Evolutionary conservation across 2,329 filamentous ascomycete species (phyloP).

Genomic region (Colletotrichum tofieldiae): DNA sequence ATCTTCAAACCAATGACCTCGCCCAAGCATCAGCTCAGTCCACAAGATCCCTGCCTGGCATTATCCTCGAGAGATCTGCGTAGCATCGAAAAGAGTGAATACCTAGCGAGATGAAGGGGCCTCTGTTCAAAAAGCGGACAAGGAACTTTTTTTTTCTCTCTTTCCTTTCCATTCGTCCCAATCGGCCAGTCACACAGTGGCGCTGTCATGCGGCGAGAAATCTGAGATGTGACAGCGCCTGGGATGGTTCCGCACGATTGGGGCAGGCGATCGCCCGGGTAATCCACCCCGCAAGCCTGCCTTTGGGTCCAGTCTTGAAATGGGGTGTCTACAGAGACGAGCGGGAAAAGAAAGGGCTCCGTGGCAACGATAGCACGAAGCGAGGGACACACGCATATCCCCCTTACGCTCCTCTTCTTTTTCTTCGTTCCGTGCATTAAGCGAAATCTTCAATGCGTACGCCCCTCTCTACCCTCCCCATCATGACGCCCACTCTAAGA

Average conservation of each 20-base stretch:
- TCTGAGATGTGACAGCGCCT: slow-evolving; percentile 32
- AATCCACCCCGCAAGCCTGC: slow-evolving; percentile 31
- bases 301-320: slow-evolving; percentile 3
- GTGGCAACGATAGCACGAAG: slow-evolving; percentile 35
- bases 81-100: background rate
- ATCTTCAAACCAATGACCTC: slow-evolving; percentile 6
- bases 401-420: slow-evolving; percentile 7
- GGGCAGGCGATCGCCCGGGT: slow-evolving; percentile 37
- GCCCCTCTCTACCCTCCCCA: background rate
- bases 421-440: background rate
- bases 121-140: background rate
- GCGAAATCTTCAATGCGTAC: slow-evolving; percentile 13
- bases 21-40: background rate
- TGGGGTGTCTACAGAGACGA: slow-evolving; percentile 27
- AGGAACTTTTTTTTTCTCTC: background rate
- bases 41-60: background rate
- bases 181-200: slow-evolving; percentile 1
- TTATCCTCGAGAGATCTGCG: slow-evolving; percentile 2
- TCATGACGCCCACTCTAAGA: slow-evolving; percentile 17
- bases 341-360: slow-evolving; percentile 26
- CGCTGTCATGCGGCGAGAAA: slow-evolving; percentile 30
- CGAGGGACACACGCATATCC: slow-evolving; percentile 18
- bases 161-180: background rate
- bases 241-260: slow-evolving; percentile 37
- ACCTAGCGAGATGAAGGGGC: slow-evolving; percentile 22